Percentiles rank a stretch among this genome's conserved stretches.
Conservation (phyloP, 305 asterid genomes). For the Rubia peregrina region DNA sequence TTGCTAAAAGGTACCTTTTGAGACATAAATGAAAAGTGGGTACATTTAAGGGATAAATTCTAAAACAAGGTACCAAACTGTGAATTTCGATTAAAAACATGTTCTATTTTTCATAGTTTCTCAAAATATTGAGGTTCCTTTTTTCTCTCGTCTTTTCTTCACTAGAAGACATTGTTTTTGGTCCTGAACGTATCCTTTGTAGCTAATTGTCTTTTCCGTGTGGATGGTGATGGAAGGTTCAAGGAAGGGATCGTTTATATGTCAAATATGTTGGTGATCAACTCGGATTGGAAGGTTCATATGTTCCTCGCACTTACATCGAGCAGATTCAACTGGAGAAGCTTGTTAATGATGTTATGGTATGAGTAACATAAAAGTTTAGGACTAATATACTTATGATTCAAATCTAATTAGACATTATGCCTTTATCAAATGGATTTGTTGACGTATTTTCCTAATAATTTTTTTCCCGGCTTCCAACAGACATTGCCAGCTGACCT, state of each 20-base stretch:
- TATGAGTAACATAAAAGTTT: slow-evolving; percentile 17
- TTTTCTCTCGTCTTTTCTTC: not conserved
- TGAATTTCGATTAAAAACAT: no score
- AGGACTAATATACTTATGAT: not conserved
- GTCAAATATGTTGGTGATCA: slow-evolving; percentile 71
- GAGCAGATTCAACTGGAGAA: slow-evolving; percentile 98
- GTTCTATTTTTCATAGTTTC: no score
- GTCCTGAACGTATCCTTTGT: slow-evolving; percentile 9
- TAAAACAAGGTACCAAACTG: no score
- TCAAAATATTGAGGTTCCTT: not conserved
- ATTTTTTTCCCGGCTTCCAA: slow-evolving; percentile 20
- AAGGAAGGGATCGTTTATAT: slow-evolving; percentile 83
- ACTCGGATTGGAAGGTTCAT: slow-evolving; percentile 89
- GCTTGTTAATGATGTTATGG: slow-evolving; percentile 93
- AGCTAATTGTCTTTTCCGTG: slow-evolving; percentile 7
- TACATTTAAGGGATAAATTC: no score
- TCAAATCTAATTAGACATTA: not conserved
- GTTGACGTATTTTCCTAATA: slow-evolving; percentile 10
- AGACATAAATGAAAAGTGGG: no score
- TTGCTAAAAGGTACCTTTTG: no score
- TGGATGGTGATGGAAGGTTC: slow-evolving; percentile 48
- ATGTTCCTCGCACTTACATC: slow-evolving; percentile 83
- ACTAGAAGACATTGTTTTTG: not conserved
- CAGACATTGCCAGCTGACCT: slow-evolving; percentile 95
- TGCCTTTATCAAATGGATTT: not conserved